These are phyloP conservation scores for Penicillium odoratum DNA, from an alignment of 495 filamentous ascomycete genomes.

Conservation along the genomic window DNA sequence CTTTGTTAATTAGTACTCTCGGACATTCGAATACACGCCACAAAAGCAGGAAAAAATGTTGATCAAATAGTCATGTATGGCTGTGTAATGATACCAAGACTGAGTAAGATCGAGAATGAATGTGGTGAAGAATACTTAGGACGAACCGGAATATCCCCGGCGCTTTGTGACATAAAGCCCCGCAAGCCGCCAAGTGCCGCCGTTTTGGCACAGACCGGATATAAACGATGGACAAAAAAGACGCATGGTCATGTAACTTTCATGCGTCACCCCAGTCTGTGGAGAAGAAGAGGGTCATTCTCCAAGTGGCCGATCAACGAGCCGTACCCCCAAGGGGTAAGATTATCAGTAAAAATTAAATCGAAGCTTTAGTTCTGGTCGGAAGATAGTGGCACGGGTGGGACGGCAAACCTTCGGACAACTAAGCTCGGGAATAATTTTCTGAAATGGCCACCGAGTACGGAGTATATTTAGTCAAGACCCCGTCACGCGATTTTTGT, in stretches of 20 bases:
- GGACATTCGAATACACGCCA: conserved; percentile 13
- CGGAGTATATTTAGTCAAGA: not conserved
- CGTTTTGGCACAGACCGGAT: not conserved
- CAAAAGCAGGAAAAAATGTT: conserved; percentile 9
- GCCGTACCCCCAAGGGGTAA: conserved; percentile 8
- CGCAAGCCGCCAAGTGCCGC: conserved; percentile 9
- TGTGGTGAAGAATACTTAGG: not conserved
- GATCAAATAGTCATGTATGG: not conserved
- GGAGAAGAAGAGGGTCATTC: conserved; percentile 14
- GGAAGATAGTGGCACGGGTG: conserved; percentile 19
- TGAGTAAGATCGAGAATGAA: not conserved
- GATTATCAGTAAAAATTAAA: conserved; percentile 6
- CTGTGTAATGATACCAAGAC: not conserved
- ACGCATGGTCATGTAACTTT: not conserved
- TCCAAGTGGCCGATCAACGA: conserved; percentile 4
- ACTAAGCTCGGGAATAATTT: conserved; percentile 9
- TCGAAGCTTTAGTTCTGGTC: not conserved
- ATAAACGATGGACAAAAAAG: not conserved
- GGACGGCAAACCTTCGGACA: conserved; percentile 18
- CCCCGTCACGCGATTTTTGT: not conserved
- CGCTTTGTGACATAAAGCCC: conserved; percentile 1
- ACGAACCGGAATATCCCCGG: not conserved
- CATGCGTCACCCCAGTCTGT: conserved; percentile 11
- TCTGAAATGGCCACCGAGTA: conserved; percentile 18
- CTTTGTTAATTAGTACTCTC: conserved; percentile 10